Base-by-base conservation (phyloP, 1,284 basidiomycete genomes). In the Ceratorhiza oryzae-sativae region DNA sequence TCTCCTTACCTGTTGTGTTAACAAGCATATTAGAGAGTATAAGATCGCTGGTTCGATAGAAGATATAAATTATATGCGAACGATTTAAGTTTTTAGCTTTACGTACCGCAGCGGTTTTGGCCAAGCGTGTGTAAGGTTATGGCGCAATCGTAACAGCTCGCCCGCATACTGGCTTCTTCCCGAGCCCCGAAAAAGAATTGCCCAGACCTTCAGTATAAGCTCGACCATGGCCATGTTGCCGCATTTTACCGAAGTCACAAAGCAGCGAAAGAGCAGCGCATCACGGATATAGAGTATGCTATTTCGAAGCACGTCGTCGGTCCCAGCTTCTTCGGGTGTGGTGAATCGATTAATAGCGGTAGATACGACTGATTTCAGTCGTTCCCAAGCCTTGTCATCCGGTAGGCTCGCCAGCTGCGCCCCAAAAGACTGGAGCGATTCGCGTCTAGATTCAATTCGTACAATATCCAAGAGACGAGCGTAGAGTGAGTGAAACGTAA, bases 81-180 rank as follows among this genome's bases (percentile, higher is more conserved):
- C n/a, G n/a, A n/a, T n/a, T n/a, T n/a, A n/a, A n/a, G n/a, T n/a
- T n/a, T n/a, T n/a, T n/a, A n/a, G n/a, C n/a, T n/a, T 42, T 13
- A 25, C 56, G 15, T 42, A 58, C 56, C 56, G 34, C 23, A 58
- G 34, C 12, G 56, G 56, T 58, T 58, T 58, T 39, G 56, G 56
- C 56, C 56, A 58, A 10, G 56, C 56, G 41, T 58, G 56, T 9
- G 32, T 36, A 58, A 58, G 32, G 15, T 60, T 60, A 25, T 60
- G 58, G 8, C 36, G 39, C 13, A 60, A 36, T 6, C 36, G 58
- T 15, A 60, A 23, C 10, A 60, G 36, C 41, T 60, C 58, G 13
- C 23, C 18, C 8, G 58, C 58, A 27, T 60, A 60, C 36, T 60
- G 58, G 25, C 4, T 42, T 41, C 39, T n/a, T 41, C 39, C 58